Evolutionary conservation across 2,329 filamentous ascomycete species (phyloP).

Genomic region (Teratosphaeria destructans): DNA sequence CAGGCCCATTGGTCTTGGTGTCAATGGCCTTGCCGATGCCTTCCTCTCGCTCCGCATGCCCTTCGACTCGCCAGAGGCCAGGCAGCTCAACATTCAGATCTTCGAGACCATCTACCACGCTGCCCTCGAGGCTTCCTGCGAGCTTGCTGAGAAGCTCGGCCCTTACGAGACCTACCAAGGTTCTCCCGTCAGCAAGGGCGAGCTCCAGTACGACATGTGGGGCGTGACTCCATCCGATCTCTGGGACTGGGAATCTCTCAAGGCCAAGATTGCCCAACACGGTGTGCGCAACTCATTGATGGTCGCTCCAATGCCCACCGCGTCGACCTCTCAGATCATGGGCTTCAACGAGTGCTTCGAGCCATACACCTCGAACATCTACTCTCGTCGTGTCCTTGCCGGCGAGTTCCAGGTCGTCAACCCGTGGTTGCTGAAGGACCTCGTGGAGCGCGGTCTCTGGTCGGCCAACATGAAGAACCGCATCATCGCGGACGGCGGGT

Average conservation of each 20-base stretch:
- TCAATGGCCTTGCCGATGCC: constrained; percentile 93
- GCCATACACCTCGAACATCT: constrained; percentile 99
- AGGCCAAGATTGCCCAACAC: constrained; percentile 82
- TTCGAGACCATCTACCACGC: constrained; percentile 99
- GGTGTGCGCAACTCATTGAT: constrained; percentile 93
- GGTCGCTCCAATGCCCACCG: constrained; percentile 95
- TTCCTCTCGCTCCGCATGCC: constrained; percentile 95
- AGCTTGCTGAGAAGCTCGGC: constrained; percentile 73
- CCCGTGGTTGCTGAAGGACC: constrained; percentile 94
- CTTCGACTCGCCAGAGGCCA: constrained; percentile 91
- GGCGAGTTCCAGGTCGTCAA: constrained; percentile 99
- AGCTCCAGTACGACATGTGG: constrained; percentile 99
- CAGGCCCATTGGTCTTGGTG: constrained; percentile 89
- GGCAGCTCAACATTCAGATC: constrained; percentile 91
- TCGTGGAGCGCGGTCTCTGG: constrained; percentile 96
- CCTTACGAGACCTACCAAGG: constrained; percentile 86
- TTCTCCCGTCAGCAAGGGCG: constrained; percentile 86
- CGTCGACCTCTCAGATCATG: constrained; percentile 92
- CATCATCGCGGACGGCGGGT: constrained; percentile 94
- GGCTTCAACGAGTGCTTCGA: constrained; percentile 99
- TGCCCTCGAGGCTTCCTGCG: constrained; percentile 77
- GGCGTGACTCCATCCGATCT: constrained; percentile 83
- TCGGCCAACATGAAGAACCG: constrained; percentile 99
- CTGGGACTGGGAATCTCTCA: constrained; percentile 89
- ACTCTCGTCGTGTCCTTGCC: constrained; percentile 92